Evolutionary conservation across 371 early-diverging fungal genomes (phyloP), one percentile per base, ranked within the genome.

Genomic region (Rhizomucor pusillus): DNA sequence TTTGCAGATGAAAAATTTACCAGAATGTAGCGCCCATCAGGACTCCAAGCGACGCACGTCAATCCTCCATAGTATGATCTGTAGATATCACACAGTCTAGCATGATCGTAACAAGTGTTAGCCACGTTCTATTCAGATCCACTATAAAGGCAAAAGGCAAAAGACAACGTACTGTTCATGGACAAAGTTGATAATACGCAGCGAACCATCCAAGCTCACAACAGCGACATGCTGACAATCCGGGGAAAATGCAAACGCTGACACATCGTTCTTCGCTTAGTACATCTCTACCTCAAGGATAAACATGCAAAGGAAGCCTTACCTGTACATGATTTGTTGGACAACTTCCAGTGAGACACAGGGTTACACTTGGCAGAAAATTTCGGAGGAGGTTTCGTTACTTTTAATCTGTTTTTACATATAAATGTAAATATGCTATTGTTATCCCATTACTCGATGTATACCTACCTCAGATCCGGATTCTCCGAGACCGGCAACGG

Each of bases 11-110:
- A 9, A 13, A 41, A 13, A 14, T 51, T 86, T 67, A 91, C 92
- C 51, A 97, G 74, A 19, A 99, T 77, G 66, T 91, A 96, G 61
- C 83, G 89, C 7, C 91, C 92, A 71, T 97, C 97, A 5, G 90
- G 89, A 56, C 94, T 91, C 96, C 96, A 99, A 14, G 87, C 82
- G 5, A 92, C 89, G 62, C 95, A 93, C 13, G 73, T 77, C 22
- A 97, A 58, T 1, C 92, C 90, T 44, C 94, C 94, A 72, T 91
- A 95, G 61, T 91, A 95, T 10, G 85, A 72, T 43, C 62, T 58
- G 59, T 84, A 91, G 0, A 87, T 84, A 65, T 94, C 94, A 19
- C 75, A 58, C 16, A 94, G 62, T 40, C 75, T 83, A 56, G 16
- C 34, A 3, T 24, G 14, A 44, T 35, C 23, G 33, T 29, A 2